Percentiles rank a stretch among this genome's conserved stretches.
Evolutionary conservation across 305 asterid genomes (phyloP).

Genomic region (Solanum chacoense): DNA sequence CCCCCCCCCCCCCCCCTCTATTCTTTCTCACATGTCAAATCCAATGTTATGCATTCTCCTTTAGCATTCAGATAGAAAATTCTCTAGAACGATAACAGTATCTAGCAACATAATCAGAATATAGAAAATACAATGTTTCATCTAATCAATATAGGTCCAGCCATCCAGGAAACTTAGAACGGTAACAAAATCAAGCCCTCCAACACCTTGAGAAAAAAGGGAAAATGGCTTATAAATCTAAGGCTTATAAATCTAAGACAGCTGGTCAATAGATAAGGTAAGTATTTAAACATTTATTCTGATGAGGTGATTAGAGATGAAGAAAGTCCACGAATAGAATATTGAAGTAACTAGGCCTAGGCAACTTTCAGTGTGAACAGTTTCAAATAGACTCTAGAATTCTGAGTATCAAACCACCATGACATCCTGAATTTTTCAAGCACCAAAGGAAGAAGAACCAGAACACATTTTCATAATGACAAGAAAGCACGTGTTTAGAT

Average conservation of each 20-base stretch:
- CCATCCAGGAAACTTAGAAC: not conserved
- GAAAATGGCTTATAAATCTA: not conserved
- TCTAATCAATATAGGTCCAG: not conserved
- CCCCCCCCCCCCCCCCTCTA: not conserved
- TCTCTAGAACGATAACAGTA: not conserved
- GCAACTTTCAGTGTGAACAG: not conserved
- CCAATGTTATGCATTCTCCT: not conserved
- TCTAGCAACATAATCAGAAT: not conserved
- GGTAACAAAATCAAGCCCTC: not conserved
- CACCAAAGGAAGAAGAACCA: not conserved
- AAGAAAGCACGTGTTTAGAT: not conserved
- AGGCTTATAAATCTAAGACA: not conserved
- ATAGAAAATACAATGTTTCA: not conserved
- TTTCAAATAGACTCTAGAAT: not conserved
- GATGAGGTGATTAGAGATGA: not conserved
- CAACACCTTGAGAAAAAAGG: not conserved
- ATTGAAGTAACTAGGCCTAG: not conserved
- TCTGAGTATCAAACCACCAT: not conserved
- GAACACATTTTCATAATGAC: not conserved
- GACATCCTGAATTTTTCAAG: not conserved
- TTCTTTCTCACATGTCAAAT: not conserved
- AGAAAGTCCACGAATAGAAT: not conserved
- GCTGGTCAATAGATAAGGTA: not conserved
- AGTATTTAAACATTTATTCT: not conserved
- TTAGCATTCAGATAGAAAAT: not conserved